A percentile compares a stretch with the other conserved stretches of the same genome.
phyloP scores from a whole-genome alignment of 768 basidiomycete genomes.

The Glaciozyma martinii region DNA sequence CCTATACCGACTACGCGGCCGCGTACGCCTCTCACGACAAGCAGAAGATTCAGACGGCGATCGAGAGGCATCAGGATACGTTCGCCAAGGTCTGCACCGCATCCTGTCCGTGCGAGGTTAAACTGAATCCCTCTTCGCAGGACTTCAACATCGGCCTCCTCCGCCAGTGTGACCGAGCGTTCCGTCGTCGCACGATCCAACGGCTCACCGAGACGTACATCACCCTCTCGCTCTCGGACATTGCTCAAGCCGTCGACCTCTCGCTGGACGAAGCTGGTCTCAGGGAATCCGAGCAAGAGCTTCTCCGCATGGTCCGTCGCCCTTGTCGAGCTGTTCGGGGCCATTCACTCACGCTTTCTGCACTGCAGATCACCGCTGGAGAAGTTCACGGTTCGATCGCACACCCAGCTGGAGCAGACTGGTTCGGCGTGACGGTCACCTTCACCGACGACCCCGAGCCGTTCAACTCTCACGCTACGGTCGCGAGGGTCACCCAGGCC shows the following conservation, averaged over 20 bases:
- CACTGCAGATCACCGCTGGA: conserved; percentile 54
- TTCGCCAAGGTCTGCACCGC: conserved; percentile 49
- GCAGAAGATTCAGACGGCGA: conserved; percentile 43
- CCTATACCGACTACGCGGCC: conserved; percentile 57
- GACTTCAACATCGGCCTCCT: conserved; percentile 68
- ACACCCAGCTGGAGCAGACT: conserved; percentile 20
- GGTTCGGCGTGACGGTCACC: conserved; percentile 9
- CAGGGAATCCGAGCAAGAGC: conserved; percentile 47
- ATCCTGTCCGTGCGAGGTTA: not conserved
- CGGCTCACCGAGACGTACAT: conserved; percentile 75
- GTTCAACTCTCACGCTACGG: conserved; percentile 50
- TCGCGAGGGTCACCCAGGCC: conserved; percentile 50
- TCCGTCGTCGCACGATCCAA: conserved; percentile 68
- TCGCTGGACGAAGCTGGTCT: conserved; percentile 24
- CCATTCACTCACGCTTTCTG: not conserved
- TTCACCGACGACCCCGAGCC: conserved; percentile 29
- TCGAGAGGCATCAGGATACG: conserved; percentile 50
- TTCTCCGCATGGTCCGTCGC: conserved; percentile 62
- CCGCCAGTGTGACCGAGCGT: conserved; percentile 55
- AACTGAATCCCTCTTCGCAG: conserved; percentile 37
- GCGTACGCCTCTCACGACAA: conserved; percentile 46
- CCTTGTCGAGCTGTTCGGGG: not conserved
- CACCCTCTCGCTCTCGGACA: conserved; percentile 63
- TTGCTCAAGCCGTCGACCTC: conserved; percentile 48
- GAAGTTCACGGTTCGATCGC: conserved; percentile 65